Evolutionary conservation across 1,284 basidiomycete genomes (phyloP).

Genomic region (Sutorius eximius): DNA sequence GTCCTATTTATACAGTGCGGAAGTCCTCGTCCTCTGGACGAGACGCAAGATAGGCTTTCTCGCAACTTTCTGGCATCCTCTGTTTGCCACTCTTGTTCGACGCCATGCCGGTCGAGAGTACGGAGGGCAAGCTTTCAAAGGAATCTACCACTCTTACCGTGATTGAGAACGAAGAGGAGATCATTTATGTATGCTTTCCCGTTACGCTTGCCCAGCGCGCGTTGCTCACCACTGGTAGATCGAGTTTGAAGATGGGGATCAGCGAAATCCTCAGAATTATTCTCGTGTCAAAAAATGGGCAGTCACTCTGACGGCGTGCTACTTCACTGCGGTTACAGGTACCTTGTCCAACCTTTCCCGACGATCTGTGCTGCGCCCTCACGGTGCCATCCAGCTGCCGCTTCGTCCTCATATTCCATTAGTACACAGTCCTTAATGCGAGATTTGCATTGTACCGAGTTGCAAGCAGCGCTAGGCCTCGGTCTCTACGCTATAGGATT

Average conservation of each 20-base stretch:
- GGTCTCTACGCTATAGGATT: slow-evolving; percentile 48
- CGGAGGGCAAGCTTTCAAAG: background rate
- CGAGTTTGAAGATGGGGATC: slow-evolving; percentile 28
- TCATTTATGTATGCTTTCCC: slow-evolving; percentile 7
- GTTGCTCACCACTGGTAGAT: slow-evolving; percentile 19
- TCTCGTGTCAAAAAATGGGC: slow-evolving; percentile 26
- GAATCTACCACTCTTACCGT: slow-evolving; percentile 1
- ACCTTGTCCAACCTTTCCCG: background rate
- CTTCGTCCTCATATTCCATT: slow-evolving; percentile 41
- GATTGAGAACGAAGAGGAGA: slow-evolving; percentile 3
- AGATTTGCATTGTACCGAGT: slow-evolving; percentile 40
- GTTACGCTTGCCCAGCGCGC: background rate
- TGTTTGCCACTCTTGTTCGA: background rate
- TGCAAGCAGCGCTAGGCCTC: slow-evolving; percentile 39
- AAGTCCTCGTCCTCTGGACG: background rate
- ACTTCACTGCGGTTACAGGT: slow-evolving; percentile 21
- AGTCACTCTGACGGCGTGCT: slow-evolving; percentile 26
- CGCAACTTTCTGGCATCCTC: background rate
- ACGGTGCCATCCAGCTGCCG: slow-evolving; percentile 26
- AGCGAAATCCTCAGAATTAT: slow-evolving; percentile 27
- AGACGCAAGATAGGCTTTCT: background rate
- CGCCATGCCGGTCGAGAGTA: slow-evolving; percentile 13
- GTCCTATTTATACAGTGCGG: slow-evolving; percentile 17
- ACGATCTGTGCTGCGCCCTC: background rate
- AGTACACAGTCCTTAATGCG: slow-evolving; percentile 40